Percentiles rank a stretch among this genome's conserved stretches.
Conservation (phyloP, 176 grass and related monocot species). For the Elymus sibiricus region DNA sequence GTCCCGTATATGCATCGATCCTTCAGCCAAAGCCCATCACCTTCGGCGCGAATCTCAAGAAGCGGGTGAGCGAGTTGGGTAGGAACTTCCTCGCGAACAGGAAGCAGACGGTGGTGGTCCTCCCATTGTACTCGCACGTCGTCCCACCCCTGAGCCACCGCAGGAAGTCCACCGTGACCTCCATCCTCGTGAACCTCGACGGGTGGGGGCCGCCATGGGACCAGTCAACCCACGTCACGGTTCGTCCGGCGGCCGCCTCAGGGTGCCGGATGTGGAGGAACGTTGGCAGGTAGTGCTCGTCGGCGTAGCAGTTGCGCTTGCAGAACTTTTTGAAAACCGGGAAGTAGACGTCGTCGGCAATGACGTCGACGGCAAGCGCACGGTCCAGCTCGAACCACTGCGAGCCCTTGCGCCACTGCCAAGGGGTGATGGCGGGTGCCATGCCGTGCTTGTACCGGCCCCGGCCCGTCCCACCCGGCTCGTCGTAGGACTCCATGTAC, state of each 20-base stretch:
- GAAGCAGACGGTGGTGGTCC: constrained; percentile 50
- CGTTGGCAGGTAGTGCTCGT: constrained; percentile 75
- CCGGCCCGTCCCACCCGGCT: constrained; percentile 24
- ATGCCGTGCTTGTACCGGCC: constrained; percentile 52
- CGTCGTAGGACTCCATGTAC: constrained; percentile 57
- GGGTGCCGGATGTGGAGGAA: constrained; percentile 28
- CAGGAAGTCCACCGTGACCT: constrained; percentile 60
- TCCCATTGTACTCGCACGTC: constrained; percentile 53
- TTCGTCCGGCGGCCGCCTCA: background rate
- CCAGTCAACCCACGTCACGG: constrained; percentile 75
- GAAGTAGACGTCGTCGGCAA: constrained; percentile 49
- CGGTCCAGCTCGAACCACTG: constrained; percentile 80
- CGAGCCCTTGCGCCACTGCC: constrained; percentile 73
- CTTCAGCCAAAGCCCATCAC: constrained; percentile 58
- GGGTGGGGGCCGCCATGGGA: constrained; percentile 62
- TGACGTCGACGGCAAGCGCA: constrained; percentile 21
- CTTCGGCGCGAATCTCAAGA: constrained; percentile 64
- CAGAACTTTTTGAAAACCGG: constrained; percentile 44
- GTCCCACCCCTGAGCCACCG: constrained; percentile 39
- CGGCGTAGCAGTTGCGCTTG: constrained; percentile 56
- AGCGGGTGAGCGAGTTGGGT: constrained; percentile 59
- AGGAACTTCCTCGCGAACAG: constrained; percentile 72
- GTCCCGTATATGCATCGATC: background rate
- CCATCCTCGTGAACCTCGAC: constrained; percentile 41
- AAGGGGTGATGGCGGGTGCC: constrained; percentile 6